Percentiles rank a stretch among this genome's conserved stretches.
Conservation (phyloP, 495 filamentous ascomycete species). For the Penicillium daleae region DNA sequence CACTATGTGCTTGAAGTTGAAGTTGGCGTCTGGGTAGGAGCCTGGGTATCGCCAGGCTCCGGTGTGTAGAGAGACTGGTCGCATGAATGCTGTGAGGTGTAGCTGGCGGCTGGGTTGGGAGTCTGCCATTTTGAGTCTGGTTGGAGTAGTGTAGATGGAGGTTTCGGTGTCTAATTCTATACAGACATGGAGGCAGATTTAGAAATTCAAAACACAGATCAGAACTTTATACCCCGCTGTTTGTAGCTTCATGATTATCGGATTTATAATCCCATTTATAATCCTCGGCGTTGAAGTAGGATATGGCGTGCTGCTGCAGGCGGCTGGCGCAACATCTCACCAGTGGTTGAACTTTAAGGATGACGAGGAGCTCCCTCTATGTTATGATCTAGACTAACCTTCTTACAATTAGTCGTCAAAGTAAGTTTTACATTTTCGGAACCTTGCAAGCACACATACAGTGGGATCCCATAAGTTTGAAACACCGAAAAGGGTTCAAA, state of each 20-base stretch:
- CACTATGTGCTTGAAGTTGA: slow-evolving; percentile 58
- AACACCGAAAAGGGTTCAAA: too few relatives aligned
- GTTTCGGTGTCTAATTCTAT: too few relatives aligned
- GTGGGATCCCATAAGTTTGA: too few relatives aligned
- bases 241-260: neutral
- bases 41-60: slow-evolving; percentile 62
- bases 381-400: neutral
- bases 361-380: neutral
- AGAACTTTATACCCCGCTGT: neutral
- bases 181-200: neutral
- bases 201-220: neutral
- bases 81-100: slow-evolving; percentile 63
- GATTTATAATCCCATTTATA: slow-evolving; percentile 11
- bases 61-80: slow-evolving; percentile 59
- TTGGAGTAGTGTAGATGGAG: neutral
- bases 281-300: neutral
- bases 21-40: slow-evolving; percentile 60
- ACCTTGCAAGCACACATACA: too few relatives aligned
- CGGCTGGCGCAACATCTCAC: slow-evolving; percentile 1
- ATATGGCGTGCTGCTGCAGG: slow-evolving; percentile 7
- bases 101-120: slow-evolving; percentile 32
- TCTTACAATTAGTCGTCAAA: neutral
- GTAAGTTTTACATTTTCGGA: too few relatives aligned
- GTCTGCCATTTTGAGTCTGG: slow-evolving; percentile 22
- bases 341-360: neutral